Evolutionary conservation across 495 filamentous ascomycete genomes (phyloP), one percentile per base, ranked within the genome.

Genomic region (Melanomma pulvis-pyrius): DNA sequence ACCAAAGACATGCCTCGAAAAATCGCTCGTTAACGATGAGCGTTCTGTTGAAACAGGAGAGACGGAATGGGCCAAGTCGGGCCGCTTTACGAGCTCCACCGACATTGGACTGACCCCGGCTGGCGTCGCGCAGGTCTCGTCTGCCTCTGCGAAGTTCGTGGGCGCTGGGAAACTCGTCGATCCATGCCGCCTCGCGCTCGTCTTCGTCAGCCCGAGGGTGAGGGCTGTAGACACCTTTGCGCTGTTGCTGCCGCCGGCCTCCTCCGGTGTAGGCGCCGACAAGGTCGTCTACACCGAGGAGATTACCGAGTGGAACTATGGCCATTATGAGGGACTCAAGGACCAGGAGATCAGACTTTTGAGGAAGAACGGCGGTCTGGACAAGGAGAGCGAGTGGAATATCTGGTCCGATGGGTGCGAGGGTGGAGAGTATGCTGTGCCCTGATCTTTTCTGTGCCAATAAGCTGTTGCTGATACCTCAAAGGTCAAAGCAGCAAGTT

Each of bases 341-440:
- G 60, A 54, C 25, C 46, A 39, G 4, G 65, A 76, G 58, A 76
- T 76, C 28, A 54, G 67, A 19, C 50, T 28, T 25, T 39, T 44
- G 25, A 68, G 74, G 52, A 71, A 69, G 51, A 41, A 71, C 15
- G 47, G 49, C 21, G 74, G 74, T 1, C 75, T 91, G 29, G 85
- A 88, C 68, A 51, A 36, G 13, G 79, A 85, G 56, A 71, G 77
- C 2, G 61, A 73, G 30, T 96, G 90, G 86, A 87, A 93, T 79
- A 94, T 96, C 65, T 96, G 92, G 92, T 80, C 79, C 5, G 90
- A 94, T 72, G 91, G 91, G 2, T 94, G 91, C 76, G 85, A 87
- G 66, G 85, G 84, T 15, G 86, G 86, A 75, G 86, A 88, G 85
- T 86, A 79, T 49, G 83, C 78, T 34, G 9, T 25, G 13, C 17